Base-by-base conservation (phyloP, 164 flowering plant species). In the Dillenia suffruticosa region DNA sequence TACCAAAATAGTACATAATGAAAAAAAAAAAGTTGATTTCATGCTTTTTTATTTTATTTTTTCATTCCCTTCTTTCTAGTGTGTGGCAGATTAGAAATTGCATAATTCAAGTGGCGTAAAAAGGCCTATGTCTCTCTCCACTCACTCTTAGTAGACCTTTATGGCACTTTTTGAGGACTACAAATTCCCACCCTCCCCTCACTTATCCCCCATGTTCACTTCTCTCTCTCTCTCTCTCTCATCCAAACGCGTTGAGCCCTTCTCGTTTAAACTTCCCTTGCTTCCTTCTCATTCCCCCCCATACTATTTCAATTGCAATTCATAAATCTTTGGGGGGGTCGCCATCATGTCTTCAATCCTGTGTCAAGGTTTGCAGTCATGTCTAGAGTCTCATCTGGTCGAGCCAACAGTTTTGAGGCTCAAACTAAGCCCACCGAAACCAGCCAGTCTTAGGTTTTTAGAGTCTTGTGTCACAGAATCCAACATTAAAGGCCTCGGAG, bases 311-410 rank as follows among this genome's bases (percentile, higher is more conserved):
- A 14, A 5, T 59, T 16, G 12, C 40, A 32, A 32, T 58, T 58
- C 22, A 1, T 10, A n/a, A 43, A 57, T 3, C 5, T 16, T 57
- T 16, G 2, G 46, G 11, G n/a, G 16, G 19, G 12, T 44, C 12
- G 9, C 26, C 16, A n/a, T 44, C 47, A 88, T 86, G 91, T 80
- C 87, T 15, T 76, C 87, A 1, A 65, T 72, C 47, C 77, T 81
- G 6, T 82, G 61, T 60, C 83, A 81, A 73, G 81, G 77, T 5
- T 52, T 74, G 46, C 79, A 77, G 57, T 76, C 90, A n/a, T 78
- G 76, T 58, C 67, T 74, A 1, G 86, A 85, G 52, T 70, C 83
- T 2, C 70, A 77, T 32, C 64, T 71, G 22, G 66, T 59, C 1
- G 88, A 83, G 56, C 69, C 81, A 59, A 64, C 70, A 45, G 50